Conservation (phyloP, 192 early-diverging fungal genomes). For the Coemansia javaensis region DNA sequence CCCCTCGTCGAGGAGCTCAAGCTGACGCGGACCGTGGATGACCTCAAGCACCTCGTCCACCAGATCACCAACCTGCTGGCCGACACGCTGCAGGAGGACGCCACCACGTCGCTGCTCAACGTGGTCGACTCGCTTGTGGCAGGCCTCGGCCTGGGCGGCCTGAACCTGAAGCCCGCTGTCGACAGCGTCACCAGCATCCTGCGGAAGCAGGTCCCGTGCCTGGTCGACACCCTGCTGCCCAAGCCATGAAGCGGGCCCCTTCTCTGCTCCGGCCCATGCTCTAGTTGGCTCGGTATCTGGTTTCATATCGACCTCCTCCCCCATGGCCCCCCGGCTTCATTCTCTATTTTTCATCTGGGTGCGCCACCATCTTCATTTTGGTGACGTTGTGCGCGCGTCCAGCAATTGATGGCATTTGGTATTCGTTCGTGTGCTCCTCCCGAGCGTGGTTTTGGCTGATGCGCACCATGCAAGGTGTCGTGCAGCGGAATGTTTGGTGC, state of each 20-base stretch:
- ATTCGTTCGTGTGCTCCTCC: too few species aligned
- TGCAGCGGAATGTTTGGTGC: too few species aligned
- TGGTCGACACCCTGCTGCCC: constrained; percentile 44
- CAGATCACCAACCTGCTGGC: constrained; percentile 48
- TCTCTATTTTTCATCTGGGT: too few species aligned
- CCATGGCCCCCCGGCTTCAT: too few species aligned
- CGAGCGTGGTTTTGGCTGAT: too few species aligned
- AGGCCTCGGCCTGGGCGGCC: constrained; percentile 43
- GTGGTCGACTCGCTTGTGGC: constrained; percentile 37
- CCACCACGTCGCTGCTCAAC: constrained; percentile 34
- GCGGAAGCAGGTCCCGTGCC: constrained; percentile 49
- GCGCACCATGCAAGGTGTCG: too few species aligned
- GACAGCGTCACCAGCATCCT: constrained; percentile 45
- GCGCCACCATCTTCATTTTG: too few species aligned
- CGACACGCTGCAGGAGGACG: constrained; percentile 42
- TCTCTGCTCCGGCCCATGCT: too few species aligned
- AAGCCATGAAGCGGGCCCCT: constrained; percentile 36
- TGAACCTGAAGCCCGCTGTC: constrained; percentile 45
- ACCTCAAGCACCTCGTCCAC: constrained; percentile 45
- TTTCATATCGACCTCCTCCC: too few species aligned
- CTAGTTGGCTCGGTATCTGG: too few species aligned
- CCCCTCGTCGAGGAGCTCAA: constrained; percentile 44
- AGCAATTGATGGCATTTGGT: too few species aligned
- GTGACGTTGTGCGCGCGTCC: too few species aligned
- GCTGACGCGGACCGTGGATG: constrained; percentile 41